Evolutionary conservation across 257 asterid genomes (phyloP).

Genomic region (Coffea eugenioides): DNA sequence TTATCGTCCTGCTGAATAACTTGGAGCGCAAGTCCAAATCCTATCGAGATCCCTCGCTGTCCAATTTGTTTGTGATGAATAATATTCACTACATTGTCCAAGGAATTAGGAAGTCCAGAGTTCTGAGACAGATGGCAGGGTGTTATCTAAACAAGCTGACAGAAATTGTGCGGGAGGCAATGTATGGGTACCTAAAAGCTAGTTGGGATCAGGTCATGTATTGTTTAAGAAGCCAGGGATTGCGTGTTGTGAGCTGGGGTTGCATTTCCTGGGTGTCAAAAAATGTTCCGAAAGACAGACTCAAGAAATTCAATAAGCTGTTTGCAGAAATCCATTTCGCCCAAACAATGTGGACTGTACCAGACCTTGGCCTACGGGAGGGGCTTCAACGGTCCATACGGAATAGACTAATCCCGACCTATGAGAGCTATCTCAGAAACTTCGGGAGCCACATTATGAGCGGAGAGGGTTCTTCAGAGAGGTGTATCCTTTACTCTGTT

Average conservation of each 20-base stretch:
- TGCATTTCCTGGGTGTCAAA: constrained; percentile 45
- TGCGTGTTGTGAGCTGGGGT: constrained; percentile 33
- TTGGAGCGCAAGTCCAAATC: constrained; percentile 42
- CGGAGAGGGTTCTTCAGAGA: constrained; percentile 41
- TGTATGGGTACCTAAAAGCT: constrained; percentile 37
- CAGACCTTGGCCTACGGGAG: constrained; percentile 48
- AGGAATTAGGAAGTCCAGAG: constrained; percentile 38
- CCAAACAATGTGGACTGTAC: constrained; percentile 46
- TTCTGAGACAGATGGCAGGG: constrained; percentile 43
- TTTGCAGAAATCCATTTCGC: constrained; percentile 50
- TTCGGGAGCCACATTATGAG: constrained; percentile 47
- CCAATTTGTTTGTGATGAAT: constrained; percentile 50
- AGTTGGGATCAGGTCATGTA: constrained; percentile 45
- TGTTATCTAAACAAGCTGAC: constrained; percentile 39
- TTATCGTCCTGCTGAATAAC: constrained; percentile 37
- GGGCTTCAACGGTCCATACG: constrained; percentile 41
- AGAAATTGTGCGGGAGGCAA: constrained; percentile 29
- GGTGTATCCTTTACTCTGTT: constrained; percentile 40
- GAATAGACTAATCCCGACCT: constrained; percentile 42
- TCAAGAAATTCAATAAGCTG: constrained; percentile 43
- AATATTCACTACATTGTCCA: constrained; percentile 48
- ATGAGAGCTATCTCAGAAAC: constrained; percentile 44
- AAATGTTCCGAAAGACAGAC: constrained; percentile 35
- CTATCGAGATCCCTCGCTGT: constrained; percentile 37
- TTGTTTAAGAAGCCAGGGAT: constrained; percentile 45